Percentiles rank a stretch among this genome's conserved stretches.
Conservation (phyloP, 169 alveolate species). For the Cryptosporidium parvum region DNA sequence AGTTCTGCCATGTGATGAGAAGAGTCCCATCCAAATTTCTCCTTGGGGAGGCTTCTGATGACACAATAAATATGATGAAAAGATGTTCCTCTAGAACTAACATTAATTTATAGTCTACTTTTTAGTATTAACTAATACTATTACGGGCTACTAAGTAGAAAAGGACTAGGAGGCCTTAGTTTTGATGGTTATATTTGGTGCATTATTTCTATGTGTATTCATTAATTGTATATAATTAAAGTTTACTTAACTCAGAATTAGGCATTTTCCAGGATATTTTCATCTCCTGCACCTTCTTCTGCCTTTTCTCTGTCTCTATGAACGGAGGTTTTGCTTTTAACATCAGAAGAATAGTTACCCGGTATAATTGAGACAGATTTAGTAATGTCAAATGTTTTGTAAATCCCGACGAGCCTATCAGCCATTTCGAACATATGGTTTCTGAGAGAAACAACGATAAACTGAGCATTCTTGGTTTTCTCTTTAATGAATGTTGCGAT, state of each 20-base stretch:
- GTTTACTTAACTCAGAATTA: not conserved
- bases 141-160: not conserved
- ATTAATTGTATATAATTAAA: not conserved
- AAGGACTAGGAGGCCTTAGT: not conserved
- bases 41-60: slow-evolving; percentile 78
- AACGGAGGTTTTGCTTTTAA: not conserved
- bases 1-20: slow-evolving; percentile 79
- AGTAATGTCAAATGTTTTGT: slow-evolving; percentile 92
- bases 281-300: not conserved
- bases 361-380: slow-evolving; percentile 89
- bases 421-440: slow-evolving; percentile 96
- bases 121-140: slow-evolving; percentile 4
- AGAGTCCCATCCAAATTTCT: slow-evolving; percentile 78
- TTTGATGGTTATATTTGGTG: not conserved
- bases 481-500: slow-evolving; percentile 91
- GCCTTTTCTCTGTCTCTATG: not conserved
- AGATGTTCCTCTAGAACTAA: slow-evolving; percentile 69
- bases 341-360: slow-evolving; percentile 44
- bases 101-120: slow-evolving; percentile 19
- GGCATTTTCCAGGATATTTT: not conserved
- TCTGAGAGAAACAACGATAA: slow-evolving; percentile 96
- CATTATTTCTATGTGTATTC: not conserved
- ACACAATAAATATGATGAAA: slow-evolving; percentile 71
- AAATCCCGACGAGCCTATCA: slow-evolving; percentile 92
- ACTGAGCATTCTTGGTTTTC: slow-evolving; percentile 96